Base-by-base conservation (phyloP, 352 stramenopile species). In the Peronospora tabacina region DNA sequence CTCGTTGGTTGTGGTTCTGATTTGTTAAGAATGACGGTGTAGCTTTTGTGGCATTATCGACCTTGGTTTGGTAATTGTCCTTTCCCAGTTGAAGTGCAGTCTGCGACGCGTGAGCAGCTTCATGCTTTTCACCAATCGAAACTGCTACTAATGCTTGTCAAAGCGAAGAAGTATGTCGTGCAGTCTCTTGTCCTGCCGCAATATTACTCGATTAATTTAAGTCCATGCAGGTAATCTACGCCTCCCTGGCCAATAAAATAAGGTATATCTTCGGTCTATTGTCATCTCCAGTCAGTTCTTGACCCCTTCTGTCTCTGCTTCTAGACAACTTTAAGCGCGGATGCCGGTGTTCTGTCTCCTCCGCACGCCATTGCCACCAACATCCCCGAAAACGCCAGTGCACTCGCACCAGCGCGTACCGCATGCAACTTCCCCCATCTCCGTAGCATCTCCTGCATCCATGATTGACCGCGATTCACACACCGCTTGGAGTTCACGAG, bases 341-440 rank as follows among this genome's bases (percentile, higher is more conserved):
- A 45, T 11, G 46, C 36, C 2, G 44, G 50, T 12, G 45, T 49
- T 12, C 70, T 43, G 24, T 72, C 66, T 13, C 61, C 57, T 15
- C 55, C 63, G 34, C 65, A 81, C 8, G 65, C 63, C 54, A 89
- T 73, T 5, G 73, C 75, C 29, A 82, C 52, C 22, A 90, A 26
- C 75, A 90, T 85, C 8, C 63, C 67, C 0, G 59, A 64, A 50
- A 84, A 85, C 15, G 75, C 79, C 22, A 72, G 8, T 10, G 85
- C 29, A 45, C 79, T 86, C 10, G 57, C 66, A 2, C 52, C 62
- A 16, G 74, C 69, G 26, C 79, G 74, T 6, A 87, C 58, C 0
- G 66, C 61, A 49, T 90, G 79, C 40, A 87, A 50, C 16, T 59
- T 60, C 0, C 64, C 72, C 79, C 79, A 90, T 1, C 68, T 50